Percentiles rank a stretch among this genome's conserved stretches.
These are phyloP conservation scores for Rosa persica DNA, from an alignment of 306 rosid species.

Conservation along the genomic window DNA sequence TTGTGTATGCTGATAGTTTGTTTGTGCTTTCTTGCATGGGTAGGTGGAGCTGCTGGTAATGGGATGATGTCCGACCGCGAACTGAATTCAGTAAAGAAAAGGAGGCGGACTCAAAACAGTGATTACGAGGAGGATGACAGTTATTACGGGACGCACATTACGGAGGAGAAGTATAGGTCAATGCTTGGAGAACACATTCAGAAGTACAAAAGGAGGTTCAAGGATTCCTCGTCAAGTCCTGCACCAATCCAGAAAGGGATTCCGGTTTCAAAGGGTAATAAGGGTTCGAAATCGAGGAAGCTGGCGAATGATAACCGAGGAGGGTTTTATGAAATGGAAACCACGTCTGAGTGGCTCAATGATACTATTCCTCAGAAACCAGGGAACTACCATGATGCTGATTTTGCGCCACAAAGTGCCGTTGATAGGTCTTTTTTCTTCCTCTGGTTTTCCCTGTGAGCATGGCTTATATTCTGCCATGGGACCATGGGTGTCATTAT, in stretches of 20 bases:
- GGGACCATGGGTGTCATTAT: not conserved
- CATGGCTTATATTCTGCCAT: conserved; percentile 6
- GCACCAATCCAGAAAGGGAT: conserved; percentile 45
- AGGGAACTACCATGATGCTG: conserved; percentile 55
- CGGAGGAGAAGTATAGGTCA: conserved; percentile 80
- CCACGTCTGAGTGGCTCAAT: conserved; percentile 62
- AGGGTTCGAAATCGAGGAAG: conserved; percentile 59
- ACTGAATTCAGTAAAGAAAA: conserved; percentile 49
- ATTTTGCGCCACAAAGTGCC: conserved; percentile 36
- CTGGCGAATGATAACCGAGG: conserved; percentile 55
- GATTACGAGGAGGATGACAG: conserved; percentile 65
- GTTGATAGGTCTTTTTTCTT: conserved; percentile 58
- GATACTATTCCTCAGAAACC: conserved; percentile 52
- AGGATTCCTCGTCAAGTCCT: conserved; percentile 64
- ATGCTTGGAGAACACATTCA: conserved; percentile 96
- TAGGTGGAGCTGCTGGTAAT: conserved; percentile 66
- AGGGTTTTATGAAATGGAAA: conserved; percentile 56
- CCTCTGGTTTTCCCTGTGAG: conserved; percentile 31
- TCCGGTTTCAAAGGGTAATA: conserved; percentile 44
- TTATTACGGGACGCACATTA: conserved; percentile 52
- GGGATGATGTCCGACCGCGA: conserved; percentile 65
- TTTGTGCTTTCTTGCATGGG: conserved; percentile 26
- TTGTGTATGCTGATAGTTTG: conserved; percentile 14
- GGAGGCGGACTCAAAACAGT: conserved; percentile 60
- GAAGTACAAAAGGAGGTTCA: conserved; percentile 82